These are phyloP conservation scores for Picea glauca DNA, from an alignment of 75 land plant genomes.

Conservation along the genomic window DNA sequence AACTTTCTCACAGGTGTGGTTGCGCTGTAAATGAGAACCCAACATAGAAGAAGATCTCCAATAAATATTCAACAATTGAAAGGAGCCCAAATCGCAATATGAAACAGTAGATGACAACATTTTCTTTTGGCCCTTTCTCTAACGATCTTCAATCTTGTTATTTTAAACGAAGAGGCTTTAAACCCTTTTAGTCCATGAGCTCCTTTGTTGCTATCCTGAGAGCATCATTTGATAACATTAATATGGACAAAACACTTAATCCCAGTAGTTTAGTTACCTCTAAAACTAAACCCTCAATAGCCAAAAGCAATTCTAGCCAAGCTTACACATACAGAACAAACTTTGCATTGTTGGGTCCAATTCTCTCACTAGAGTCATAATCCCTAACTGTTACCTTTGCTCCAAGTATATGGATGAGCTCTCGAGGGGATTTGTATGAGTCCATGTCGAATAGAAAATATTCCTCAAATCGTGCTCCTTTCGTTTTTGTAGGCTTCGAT, in stretches of 20 bases:
- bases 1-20: no score
- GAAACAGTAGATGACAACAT: no score
- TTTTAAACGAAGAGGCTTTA: no score
- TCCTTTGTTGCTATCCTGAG: slow-evolving; percentile 74
- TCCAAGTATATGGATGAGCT: slow-evolving; percentile 89
- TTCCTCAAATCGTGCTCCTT: no score
- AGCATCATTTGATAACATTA: slow-evolving; percentile 74
- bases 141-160: no score
- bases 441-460: slow-evolving; percentile 10
- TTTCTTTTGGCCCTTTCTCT: no score
- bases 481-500: no score
- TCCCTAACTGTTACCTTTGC: slow-evolving; percentile 41
- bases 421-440: slow-evolving; percentile 69
- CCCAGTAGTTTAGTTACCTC: slow-evolving; percentile 77
- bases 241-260: slow-evolving; percentile 71
- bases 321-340: slow-evolving; percentile 85
- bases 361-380: slow-evolving; percentile 53
- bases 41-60: no score
- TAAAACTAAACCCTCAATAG: slow-evolving; percentile 78
- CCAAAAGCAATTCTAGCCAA: slow-evolving; percentile 20
- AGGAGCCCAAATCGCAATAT: no score
- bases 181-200: slow-evolving; percentile 5
- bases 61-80: no score
- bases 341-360: slow-evolving; percentile 92
- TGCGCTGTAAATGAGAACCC: no score